These are phyloP conservation scores for Pythium chondricola DNA, from an alignment of 352 stramenopile genomes.

Conservation along the genomic window DNA sequence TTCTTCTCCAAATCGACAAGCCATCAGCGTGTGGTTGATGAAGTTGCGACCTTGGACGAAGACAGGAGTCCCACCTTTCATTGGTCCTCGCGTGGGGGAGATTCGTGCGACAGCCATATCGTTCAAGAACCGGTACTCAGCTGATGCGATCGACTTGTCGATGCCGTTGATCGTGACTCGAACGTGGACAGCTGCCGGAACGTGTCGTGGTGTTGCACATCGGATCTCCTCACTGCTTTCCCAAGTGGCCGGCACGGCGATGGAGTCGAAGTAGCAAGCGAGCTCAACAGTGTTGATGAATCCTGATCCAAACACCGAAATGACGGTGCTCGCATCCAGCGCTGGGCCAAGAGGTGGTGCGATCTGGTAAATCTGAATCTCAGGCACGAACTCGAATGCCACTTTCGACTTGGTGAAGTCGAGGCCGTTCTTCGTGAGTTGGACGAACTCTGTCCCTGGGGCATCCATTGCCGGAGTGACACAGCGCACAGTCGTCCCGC, in stretches of 20 bases:
- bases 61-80: slow-evolving; percentile 74
- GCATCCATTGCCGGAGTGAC: slow-evolving; percentile 25
- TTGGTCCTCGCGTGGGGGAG: slow-evolving; percentile 62
- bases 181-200: slow-evolving; percentile 57
- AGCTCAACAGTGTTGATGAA: slow-evolving; percentile 59
- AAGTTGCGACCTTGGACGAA: slow-evolving; percentile 94
- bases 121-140: slow-evolving; percentile 74
- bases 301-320: slow-evolving; percentile 51
- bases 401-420: slow-evolving; percentile 42
- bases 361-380: slow-evolving; percentile 40
- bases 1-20: slow-evolving; percentile 83
- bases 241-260: slow-evolving; percentile 36
- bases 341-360: slow-evolving; percentile 50
- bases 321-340: slow-evolving; percentile 43
- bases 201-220: slow-evolving; percentile 53
- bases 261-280: slow-evolving; percentile 42
- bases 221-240: slow-evolving; percentile 38
- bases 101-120: slow-evolving; percentile 81
- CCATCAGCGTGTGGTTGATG: slow-evolving; percentile 81
- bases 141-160: slow-evolving; percentile 38
- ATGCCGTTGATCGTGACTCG: slow-evolving; percentile 79
- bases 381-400: slow-evolving; percentile 37
- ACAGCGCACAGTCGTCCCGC: slow-evolving; percentile 29
- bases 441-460: slow-evolving; percentile 26
- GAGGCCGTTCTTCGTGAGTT: slow-evolving; percentile 52